A percentile compares a stretch with the other conserved stretches of the same genome.
Conservation (phyloP, 805 yeast genomes). For the Spathaspora boniae region DNA sequence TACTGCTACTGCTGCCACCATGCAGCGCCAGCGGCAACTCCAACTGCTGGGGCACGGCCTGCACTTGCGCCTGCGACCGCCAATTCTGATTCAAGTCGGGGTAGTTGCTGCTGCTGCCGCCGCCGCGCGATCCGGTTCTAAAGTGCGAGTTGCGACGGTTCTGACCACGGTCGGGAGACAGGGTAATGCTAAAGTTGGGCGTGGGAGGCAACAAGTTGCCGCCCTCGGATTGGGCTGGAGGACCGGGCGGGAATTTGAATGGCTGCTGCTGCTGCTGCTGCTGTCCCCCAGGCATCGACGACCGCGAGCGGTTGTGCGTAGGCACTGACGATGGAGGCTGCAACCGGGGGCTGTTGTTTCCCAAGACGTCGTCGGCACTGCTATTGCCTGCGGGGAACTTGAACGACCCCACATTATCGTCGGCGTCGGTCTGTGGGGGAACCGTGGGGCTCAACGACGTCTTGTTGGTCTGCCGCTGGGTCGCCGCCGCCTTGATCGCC, state of each 20-base stretch:
- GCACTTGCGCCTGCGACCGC: constrained; percentile 52
- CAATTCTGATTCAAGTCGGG: constrained; percentile 58
- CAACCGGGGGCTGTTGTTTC: constrained; percentile 14
- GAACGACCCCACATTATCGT: constrained; percentile 33
- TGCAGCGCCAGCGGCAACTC: constrained; percentile 32
- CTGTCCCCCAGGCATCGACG: constrained; percentile 45
- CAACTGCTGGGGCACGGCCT: constrained; percentile 9
- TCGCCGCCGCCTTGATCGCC: constrained; percentile 96
- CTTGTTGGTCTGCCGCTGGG: constrained; percentile 54
- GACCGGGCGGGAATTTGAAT: constrained; percentile 62
- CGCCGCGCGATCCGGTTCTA: constrained; percentile 36
- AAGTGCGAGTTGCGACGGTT: constrained; percentile 39
- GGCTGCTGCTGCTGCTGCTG: too few relatives aligned
- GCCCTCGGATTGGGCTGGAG: background rate
- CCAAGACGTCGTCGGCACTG: too few relatives aligned
- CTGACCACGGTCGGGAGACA: constrained; percentile 38
- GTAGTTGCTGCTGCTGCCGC: constrained; percentile 25
- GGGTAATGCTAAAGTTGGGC: constrained; percentile 45
- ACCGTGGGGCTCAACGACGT: constrained; percentile 31
- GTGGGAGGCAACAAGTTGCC: constrained; percentile 46
- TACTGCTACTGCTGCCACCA: too few relatives aligned
- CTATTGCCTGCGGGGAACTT: constrained; percentile 63
- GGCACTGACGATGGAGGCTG: constrained; percentile 16
- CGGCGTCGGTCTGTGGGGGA: constrained; percentile 11
- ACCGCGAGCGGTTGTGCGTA: constrained; percentile 32